A percentile compares a stretch with the other conserved stretches of the same genome.
Conservation (phyloP, 306 rosid genomes). For the Inga laurina region DNA sequence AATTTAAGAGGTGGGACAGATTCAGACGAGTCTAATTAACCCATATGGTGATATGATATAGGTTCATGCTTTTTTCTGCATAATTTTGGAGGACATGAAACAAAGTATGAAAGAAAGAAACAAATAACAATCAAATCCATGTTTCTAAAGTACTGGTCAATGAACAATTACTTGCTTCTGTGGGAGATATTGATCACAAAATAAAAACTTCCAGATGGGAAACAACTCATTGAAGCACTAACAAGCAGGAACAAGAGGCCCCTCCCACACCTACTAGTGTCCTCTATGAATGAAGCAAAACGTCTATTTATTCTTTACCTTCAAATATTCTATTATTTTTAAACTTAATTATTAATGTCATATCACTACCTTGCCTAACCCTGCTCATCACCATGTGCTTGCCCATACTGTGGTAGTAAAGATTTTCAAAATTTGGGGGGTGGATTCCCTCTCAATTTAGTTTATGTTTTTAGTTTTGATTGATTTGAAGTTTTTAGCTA, state of each 20-base stretch:
- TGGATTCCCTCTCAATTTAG: not conserved
- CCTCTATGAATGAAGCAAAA: constrained; percentile 46
- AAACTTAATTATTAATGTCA: constrained; percentile 23
- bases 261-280: constrained; percentile 55
- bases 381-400: constrained; percentile 59
- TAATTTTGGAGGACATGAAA: constrained; percentile 24
- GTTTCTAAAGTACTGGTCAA: constrained; percentile 57
- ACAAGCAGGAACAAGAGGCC: constrained; percentile 43
- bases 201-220: constrained; percentile 54
- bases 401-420: constrained; percentile 53
- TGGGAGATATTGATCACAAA: constrained; percentile 26
- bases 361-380: constrained; percentile 34
- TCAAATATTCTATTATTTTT: constrained; percentile 36
- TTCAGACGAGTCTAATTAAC: not conserved
- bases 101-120: constrained; percentile 42
- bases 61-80: not conserved
- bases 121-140: constrained; percentile 71
- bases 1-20: constrained; percentile 13
- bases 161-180: constrained; percentile 4
- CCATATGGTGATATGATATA: not conserved
- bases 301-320: constrained; percentile 22
- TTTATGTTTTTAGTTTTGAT: not conserved
- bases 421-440: not conserved
- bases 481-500: constrained; percentile 9
- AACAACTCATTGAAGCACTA: constrained; percentile 83